These are phyloP conservation scores for Lavandula angustifolia DNA, from an alignment of 257 asterid species.

Conservation along the genomic window DNA sequence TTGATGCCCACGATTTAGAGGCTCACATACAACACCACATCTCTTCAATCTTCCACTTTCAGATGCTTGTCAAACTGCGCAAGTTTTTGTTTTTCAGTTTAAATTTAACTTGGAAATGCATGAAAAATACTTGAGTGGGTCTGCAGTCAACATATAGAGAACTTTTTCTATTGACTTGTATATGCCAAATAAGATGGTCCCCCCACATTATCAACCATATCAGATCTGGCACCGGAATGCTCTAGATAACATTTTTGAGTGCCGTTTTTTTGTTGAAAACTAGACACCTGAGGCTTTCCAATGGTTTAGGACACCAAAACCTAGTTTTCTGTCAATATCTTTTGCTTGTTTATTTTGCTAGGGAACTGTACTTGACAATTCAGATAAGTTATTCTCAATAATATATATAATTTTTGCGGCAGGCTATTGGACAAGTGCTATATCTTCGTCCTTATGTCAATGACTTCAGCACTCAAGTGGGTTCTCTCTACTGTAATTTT, in stretches of 20 bases:
- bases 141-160: neutral
- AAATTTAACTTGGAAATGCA: neutral
- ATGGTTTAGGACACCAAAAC: no score
- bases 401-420: conserved; percentile 34
- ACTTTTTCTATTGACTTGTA: neutral
- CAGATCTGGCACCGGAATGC: neutral
- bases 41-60: neutral
- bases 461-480: conserved; percentile 93
- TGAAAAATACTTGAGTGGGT: neutral
- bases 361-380: conserved; percentile 9
- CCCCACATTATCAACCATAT: neutral
- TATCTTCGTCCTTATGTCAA: conserved; percentile 89
- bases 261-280: no score
- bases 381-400: neutral
- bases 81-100: neutral
- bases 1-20: conserved; percentile 1
- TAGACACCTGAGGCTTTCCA: no score
- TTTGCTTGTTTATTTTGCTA: conserved; percentile 5
- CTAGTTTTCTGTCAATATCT: neutral
- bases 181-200: conserved; percentile 15
- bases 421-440: conserved; percentile 96
- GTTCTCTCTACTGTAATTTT: conserved; percentile 71
- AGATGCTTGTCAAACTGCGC: neutral
- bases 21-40: neutral
- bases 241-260: no score